A percentile compares a stretch with the other conserved stretches of the same genome.
Conservation (phyloP, 2,329 filamentous ascomycete species). For the Fusarium annulatum region DNA sequence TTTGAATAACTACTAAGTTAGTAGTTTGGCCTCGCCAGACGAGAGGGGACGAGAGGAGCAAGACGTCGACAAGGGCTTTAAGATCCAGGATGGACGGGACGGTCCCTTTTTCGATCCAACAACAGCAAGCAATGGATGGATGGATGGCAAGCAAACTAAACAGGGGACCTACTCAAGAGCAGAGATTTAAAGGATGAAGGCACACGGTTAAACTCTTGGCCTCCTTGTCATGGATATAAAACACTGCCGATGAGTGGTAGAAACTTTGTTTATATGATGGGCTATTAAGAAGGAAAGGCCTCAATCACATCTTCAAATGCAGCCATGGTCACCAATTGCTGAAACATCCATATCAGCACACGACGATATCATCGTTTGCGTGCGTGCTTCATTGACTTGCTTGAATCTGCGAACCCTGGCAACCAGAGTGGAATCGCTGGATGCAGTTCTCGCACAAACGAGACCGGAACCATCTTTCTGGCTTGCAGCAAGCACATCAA, state of each 20-base stretch:
- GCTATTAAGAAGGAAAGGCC: conserved; percentile 13
- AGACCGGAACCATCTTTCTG: conserved; percentile 26
- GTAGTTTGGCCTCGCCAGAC: conserved; percentile 24
- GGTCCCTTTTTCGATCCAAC: conserved; percentile 41
- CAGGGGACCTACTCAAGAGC: conserved; percentile 26
- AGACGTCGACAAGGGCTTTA: conserved; percentile 38
- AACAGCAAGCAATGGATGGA: conserved; percentile 26
- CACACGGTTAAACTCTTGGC: conserved; percentile 29
- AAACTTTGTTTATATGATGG: conserved; percentile 35
- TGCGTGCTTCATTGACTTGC: conserved; percentile 3
- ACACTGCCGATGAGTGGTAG: conserved; percentile 8
- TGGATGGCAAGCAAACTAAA: conserved; percentile 16
- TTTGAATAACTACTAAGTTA: neutral
- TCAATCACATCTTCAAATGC: neutral
- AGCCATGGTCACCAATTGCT: conserved; percentile 11
- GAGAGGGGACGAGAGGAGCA: conserved; percentile 15
- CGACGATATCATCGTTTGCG: conserved; percentile 25
- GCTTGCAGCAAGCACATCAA: conserved; percentile 34
- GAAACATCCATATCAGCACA: conserved; percentile 8
- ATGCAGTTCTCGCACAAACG: conserved; percentile 34
- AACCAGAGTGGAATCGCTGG: conserved; percentile 38
- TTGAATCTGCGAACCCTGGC: conserved; percentile 1
- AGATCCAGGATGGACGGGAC: conserved; percentile 13
- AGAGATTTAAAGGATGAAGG: conserved; percentile 14
- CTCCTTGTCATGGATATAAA: conserved; percentile 1